Percentiles rank a stretch among this genome's conserved stretches.
Conservation (phyloP, 2,329 filamentous ascomycete species). For the Diaporthe citrichinensis region DNA sequence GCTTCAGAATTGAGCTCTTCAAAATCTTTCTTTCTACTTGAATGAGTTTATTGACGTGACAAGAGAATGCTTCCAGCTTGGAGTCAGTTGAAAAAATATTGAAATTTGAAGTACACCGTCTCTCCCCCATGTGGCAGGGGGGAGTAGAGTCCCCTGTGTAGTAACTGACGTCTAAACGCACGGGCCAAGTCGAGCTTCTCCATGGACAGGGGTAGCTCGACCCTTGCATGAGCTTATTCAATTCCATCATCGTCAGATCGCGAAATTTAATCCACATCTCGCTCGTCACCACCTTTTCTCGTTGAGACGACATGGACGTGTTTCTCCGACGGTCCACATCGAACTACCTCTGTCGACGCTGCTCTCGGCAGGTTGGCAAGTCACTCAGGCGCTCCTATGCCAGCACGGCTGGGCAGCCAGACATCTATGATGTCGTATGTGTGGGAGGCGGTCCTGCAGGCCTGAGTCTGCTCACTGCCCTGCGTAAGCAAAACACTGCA, state of each 20-base stretch:
- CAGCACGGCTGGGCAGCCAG: constrained; percentile 62
- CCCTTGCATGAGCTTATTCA: constrained; percentile 31
- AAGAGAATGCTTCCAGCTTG: no score
- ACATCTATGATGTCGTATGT: constrained; percentile 94
- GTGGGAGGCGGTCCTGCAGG: constrained; percentile 92
- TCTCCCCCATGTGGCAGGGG: no score
- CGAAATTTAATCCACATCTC: neutral
- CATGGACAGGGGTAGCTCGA: constrained; percentile 37
- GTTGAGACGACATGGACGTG: constrained; percentile 44
- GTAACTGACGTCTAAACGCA: neutral
- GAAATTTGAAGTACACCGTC: no score
- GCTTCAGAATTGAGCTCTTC: neutral
- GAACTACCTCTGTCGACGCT: constrained; percentile 63
- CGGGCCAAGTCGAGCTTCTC: neutral
- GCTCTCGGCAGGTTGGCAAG: constrained; percentile 56
- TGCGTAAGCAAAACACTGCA: constrained; percentile 70
- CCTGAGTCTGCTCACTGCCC: constrained; percentile 82
- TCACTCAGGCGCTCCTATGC: constrained; percentile 57
- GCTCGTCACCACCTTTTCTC: neutral
- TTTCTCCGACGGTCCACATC: constrained; percentile 45
- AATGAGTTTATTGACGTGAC: neutral
- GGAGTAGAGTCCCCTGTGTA: neutral
- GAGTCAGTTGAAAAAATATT: neutral
- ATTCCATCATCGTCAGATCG: constrained; percentile 28
- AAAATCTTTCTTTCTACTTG: neutral